phyloP scores from a whole-genome alignment of 768 basidiomycete genomes.

The Tulasnella sp. region DNA sequence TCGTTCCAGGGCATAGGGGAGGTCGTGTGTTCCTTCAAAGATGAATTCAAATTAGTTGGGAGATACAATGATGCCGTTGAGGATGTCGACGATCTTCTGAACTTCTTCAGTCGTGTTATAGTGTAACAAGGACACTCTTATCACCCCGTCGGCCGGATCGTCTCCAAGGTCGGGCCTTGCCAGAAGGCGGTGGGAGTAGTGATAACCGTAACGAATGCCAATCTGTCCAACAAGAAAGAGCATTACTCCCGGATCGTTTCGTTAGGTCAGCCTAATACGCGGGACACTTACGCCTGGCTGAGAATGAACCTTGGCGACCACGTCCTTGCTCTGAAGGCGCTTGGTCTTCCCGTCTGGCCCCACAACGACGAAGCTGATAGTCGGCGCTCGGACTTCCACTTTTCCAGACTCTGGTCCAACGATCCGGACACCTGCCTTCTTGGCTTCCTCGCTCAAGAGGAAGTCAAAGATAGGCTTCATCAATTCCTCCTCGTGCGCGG shows the following conservation, averaged over 20 bases:
- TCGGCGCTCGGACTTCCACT: conserved; percentile 45
- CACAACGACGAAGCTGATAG: conserved; percentile 62
- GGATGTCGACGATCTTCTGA: conserved; percentile 42
- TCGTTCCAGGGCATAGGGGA: background rate
- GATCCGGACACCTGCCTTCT: conserved; percentile 51
- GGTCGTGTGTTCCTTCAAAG: background rate
- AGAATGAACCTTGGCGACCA: conserved; percentile 58
- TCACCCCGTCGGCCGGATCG: conserved; percentile 56
- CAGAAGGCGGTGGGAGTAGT: conserved; percentile 63
- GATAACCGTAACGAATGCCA: conserved; percentile 72
- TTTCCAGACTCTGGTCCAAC: conserved; percentile 50
- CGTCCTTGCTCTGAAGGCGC: conserved; percentile 49
- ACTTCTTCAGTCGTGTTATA: conserved; percentile 73
- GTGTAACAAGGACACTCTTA: conserved; percentile 69
- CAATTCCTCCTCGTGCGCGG: conserved; percentile 52
- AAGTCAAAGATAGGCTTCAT: conserved; percentile 48
- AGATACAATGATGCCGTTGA: conserved; percentile 17
- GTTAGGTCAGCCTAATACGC: background rate
- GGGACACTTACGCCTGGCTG: conserved; percentile 48
- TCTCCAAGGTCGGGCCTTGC: conserved; percentile 35
- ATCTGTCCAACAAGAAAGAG: conserved; percentile 38
- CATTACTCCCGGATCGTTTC: background rate
- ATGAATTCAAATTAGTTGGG: background rate
- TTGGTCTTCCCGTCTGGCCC: conserved; percentile 36
- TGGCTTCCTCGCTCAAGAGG: conserved; percentile 43